Base-by-base conservation (phyloP, 257 asterid genomes). In the Penstemon newberryi region DNA sequence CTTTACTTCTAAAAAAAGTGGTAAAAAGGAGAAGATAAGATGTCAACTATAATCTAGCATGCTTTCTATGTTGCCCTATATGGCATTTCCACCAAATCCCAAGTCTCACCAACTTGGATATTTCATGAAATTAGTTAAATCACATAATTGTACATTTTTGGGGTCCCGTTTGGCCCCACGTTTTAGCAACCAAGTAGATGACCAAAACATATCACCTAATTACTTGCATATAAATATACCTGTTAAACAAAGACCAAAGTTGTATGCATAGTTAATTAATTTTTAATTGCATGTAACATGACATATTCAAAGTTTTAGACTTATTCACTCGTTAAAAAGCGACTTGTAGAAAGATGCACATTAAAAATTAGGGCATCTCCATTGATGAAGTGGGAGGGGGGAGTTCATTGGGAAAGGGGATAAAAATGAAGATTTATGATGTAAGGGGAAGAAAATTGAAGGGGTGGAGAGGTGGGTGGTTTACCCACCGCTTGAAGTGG, bases 131-230 rank as follows among this genome's bases (percentile, higher is more conserved):
- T 68, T 57, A 53, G 79, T 78, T 80, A 50, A 46, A 25, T 70
- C 66, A 25, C 33, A 25, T 25, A 25, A 25, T 25, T 25, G 33
- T 25, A 25, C 1, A 1, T 25, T 25, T 25, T 25, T 25, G 33
- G 33, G 33, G 33, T 25, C 33, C 33, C 33, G 33, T 25, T 25
- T 25, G 33, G 33, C 33, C 33, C 33, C 43, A 70, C 59, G 8
- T 25, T 10, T 70, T 2, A 25, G 33, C 33, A 25, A 25, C 33
- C 58, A 60, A 47, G 74, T 74, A 75, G 73, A 79, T 72, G 65
- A 60, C 81, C 84, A 62, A 71, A 51, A 73, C 56, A 49, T 77
- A 33, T 71, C 81, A 78, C 81, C 87, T 76, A 76, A 73, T 59
- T 53, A 41, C 36, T 12, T 70, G n/a, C 18, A 46, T 54, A 12